phyloP scores from a whole-genome alignment of 2,329 filamentous ascomycete genomes.

The Aureobasidium musti region DNA sequence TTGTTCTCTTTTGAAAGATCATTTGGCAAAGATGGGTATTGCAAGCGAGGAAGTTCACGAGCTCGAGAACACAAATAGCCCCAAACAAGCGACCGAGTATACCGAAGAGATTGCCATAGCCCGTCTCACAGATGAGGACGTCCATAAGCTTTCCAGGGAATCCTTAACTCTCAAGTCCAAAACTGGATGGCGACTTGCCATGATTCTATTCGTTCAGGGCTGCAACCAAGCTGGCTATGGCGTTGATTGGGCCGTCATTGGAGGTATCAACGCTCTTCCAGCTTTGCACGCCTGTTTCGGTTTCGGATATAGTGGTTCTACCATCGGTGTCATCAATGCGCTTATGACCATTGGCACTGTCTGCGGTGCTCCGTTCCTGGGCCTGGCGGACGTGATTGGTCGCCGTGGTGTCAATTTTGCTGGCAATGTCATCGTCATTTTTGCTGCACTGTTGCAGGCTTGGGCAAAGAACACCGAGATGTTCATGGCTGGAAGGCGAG shows the following conservation, averaged over 20 bases:
- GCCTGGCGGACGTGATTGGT: slow-evolving; percentile 55
- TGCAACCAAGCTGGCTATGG: slow-evolving; percentile 54
- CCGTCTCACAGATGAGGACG: slow-evolving; percentile 51
- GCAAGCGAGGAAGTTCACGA: slow-evolving; percentile 31
- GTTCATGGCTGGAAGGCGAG: slow-evolving; percentile 43
- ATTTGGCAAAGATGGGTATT: slow-evolving; percentile 7
- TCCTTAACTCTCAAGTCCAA: slow-evolving; percentile 47
- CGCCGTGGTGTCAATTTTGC: slow-evolving; percentile 54
- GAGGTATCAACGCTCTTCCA: slow-evolving; percentile 49
- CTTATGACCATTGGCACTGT: slow-evolving; percentile 53
- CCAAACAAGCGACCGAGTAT: slow-evolving; percentile 37
- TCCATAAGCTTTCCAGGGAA: slow-evolving; percentile 48
- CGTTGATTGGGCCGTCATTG: slow-evolving; percentile 55
- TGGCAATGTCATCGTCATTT: slow-evolving; percentile 51
- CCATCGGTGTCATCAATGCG: slow-evolving; percentile 50
- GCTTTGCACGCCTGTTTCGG: slow-evolving; percentile 51
- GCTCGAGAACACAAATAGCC: slow-evolving; percentile 40
- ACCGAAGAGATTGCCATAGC: slow-evolving; percentile 51
- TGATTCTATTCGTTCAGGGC: slow-evolving; percentile 52
- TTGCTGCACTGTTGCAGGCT: slow-evolving; percentile 48
- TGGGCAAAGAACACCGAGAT: slow-evolving; percentile 37
- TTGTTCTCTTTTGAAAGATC: neutral
- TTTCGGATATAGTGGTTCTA: slow-evolving; percentile 46
- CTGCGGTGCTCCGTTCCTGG: slow-evolving; percentile 54
- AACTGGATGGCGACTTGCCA: slow-evolving; percentile 46